A percentile compares a stretch with the other conserved stretches of the same genome.
Conservation (phyloP, 305 asterid species). For the Stenogyne calaminthoides region DNA sequence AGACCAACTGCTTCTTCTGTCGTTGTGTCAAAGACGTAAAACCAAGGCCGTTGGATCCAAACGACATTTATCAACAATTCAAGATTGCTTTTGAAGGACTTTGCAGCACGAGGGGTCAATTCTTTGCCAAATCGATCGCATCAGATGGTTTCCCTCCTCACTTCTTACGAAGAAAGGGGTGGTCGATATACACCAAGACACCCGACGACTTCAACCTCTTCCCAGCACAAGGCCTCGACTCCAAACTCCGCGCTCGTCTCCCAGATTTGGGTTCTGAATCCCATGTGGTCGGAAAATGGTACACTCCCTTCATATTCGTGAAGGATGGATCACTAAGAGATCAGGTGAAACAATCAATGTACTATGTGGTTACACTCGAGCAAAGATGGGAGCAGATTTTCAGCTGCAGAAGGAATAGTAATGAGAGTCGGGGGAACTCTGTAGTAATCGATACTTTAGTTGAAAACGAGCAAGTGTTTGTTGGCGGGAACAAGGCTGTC, state of each 20-base stretch:
- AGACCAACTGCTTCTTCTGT: constrained; percentile 23
- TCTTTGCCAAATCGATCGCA: constrained; percentile 45
- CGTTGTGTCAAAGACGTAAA: constrained; percentile 45
- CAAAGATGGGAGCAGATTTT: constrained; percentile 66
- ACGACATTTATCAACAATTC: constrained; percentile 56
- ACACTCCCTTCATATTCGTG: constrained; percentile 57
- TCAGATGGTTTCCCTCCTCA: constrained; percentile 62
- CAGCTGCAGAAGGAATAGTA: constrained; percentile 24
- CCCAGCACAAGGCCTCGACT: constrained; percentile 54
- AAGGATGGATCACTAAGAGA: constrained; percentile 50
- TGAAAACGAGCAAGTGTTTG: constrained; percentile 43
- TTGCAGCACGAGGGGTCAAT: constrained; percentile 31
- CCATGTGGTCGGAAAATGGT: constrained; percentile 65
- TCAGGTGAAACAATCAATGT: constrained; percentile 49
- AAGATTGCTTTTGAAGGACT: constrained; percentile 32
- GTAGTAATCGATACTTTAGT: constrained; percentile 43
- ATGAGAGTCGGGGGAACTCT: constrained; percentile 14
- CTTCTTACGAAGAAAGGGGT: constrained; percentile 49
- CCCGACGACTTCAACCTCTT: constrained; percentile 38
- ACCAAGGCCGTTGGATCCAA: constrained; percentile 61
- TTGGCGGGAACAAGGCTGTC: constrained; percentile 41
- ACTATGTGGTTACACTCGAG: constrained; percentile 58
- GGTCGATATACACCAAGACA: constrained; percentile 45
- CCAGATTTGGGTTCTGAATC: constrained; percentile 39
- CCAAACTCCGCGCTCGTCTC: constrained; percentile 41